These are phyloP conservation scores for Friedmanniomyces simplex DNA, from an alignment of 495 filamentous ascomycete species.

Conservation along the genomic window DNA sequence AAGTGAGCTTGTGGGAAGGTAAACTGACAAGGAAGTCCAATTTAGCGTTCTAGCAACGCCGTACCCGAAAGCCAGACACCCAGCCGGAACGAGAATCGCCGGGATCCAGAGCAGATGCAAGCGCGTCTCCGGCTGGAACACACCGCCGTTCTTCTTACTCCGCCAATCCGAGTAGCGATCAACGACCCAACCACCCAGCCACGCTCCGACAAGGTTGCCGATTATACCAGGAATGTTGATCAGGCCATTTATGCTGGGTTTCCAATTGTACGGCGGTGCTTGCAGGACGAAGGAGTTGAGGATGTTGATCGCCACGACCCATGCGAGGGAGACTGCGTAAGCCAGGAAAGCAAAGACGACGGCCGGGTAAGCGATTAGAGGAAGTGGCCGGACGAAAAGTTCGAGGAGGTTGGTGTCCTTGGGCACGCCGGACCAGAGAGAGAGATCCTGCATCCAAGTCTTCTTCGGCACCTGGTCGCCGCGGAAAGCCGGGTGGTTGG, in stretches of 20 bases:
- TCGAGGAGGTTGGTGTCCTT: conserved; percentile 24
- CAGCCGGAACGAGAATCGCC: conserved; percentile 25
- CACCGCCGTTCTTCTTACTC: conserved; percentile 25
- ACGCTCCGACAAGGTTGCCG: conserved; percentile 29
- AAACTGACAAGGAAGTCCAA: conserved; percentile 24
- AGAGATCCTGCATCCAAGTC: conserved; percentile 24
- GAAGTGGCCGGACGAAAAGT: conserved; percentile 28
- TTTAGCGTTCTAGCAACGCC: conserved; percentile 22
- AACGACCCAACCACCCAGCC: conserved; percentile 22
- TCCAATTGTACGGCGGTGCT: conserved; percentile 29
- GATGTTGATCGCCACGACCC: conserved; percentile 29
- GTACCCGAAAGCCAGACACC: conserved; percentile 28
- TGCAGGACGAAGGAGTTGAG: conserved; percentile 28
- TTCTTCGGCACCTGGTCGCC: conserved; percentile 24
- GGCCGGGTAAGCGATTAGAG: conserved; percentile 28
- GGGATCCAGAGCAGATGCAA: conserved; percentile 25
- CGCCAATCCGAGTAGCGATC: conserved; percentile 27
- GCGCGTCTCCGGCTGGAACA: conserved; percentile 27
- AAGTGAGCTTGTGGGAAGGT: neutral
- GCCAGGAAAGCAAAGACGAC: conserved; percentile 28
- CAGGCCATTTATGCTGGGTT: conserved; percentile 25
- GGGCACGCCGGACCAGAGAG: conserved; percentile 25
- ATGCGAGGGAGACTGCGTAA: conserved; percentile 25
- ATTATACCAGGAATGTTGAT: conserved; percentile 31
- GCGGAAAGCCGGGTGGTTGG: neutral